Base-by-base conservation (phyloP, 2,329 filamentous ascomycete genomes). In the Neofusicoccum umdonicola region DNA sequence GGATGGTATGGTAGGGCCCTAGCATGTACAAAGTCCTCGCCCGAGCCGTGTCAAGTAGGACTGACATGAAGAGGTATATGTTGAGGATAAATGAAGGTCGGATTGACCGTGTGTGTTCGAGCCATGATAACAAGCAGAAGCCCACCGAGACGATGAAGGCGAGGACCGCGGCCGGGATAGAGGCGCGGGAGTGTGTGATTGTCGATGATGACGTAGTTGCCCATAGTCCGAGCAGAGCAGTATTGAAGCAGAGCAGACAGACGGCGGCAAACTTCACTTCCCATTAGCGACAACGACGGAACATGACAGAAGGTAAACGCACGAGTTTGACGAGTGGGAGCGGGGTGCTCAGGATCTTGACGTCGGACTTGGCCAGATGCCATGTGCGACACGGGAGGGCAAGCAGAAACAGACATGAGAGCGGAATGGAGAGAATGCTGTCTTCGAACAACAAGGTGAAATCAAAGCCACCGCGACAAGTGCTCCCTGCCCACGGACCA, bases 71-170 rank as follows among this genome's bases (percentile, higher is more conserved):
- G 1, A 85, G 78, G 68, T 83, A 85, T 37, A 77, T 56, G 58
- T 79, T 80, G 48, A 85, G 71, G n/a, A 83, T 66, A 39, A 79
- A 76, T 0, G 83, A 84, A 1, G 83, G 82, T 17, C 76, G 73
- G 47, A 80, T 72, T 4, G 79, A 79, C 37, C 77, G 77, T 17
- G 73, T 69, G 67, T 85, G 83, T 68, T 85, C 82, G 34, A 80
- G 71, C 69, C 78, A 80, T 1, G 82, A 83, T 37, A 83, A 71
- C 12, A 78, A 61, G 50, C 71, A 68, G 12, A 84, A 71, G 9
- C 71, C 31, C 3, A 74, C 19, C 8, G 71, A 68, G 5, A 71
- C 69, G 2, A 72, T 63, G 22, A 77, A 67, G 62, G 67, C 70
- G 34, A 77, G n/a, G 13, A 67, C 66, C 15, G 72, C 73, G 4